These are phyloP conservation scores for Fraxinus cuspidata DNA, from an alignment of 257 asterid species.

Conservation along the genomic window DNA sequence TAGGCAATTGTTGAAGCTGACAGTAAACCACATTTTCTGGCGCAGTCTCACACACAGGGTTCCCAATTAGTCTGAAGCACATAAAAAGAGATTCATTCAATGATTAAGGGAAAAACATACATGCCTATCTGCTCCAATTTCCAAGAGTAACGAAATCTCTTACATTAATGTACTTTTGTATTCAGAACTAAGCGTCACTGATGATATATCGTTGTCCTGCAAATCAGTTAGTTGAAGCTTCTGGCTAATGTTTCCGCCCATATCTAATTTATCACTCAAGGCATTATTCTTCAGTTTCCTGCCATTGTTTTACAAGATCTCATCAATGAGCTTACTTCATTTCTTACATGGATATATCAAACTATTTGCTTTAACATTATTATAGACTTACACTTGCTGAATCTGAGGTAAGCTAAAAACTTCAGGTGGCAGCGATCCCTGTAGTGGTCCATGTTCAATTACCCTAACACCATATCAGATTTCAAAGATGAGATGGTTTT, in stretches of 20 bases:
- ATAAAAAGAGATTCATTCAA: conserved; percentile 5
- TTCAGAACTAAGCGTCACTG: conserved; percentile 79
- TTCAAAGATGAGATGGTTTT: conserved; percentile 21
- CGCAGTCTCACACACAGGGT: conserved; percentile 74
- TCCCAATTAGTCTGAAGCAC: conserved; percentile 72
- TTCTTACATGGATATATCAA: background rate
- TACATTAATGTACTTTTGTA: conserved; percentile 74
- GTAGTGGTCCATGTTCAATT: conserved; percentile 76
- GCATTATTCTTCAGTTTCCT: conserved; percentile 86
- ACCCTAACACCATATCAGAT: conserved; percentile 47
- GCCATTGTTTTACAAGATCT: conserved; percentile 29
- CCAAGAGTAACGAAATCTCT: conserved; percentile 26
- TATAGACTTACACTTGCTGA: conserved; percentile 82
- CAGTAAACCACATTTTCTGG: conserved; percentile 77
- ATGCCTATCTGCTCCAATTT: background rate
- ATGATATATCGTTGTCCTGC: conserved; percentile 70
- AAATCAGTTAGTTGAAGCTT: conserved; percentile 80
- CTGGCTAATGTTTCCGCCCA: conserved; percentile 61
- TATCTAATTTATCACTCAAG: conserved; percentile 65
- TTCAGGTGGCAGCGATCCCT: conserved; percentile 69
- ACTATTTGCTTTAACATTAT: background rate
- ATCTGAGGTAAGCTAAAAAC: conserved; percentile 75
- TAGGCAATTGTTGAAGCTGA: conserved; percentile 66
- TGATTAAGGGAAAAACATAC: background rate
- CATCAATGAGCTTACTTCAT: background rate